Evolutionary conservation across 2,329 filamentous ascomycete species (phyloP), one percentile per base, ranked within the genome.

Genomic region (Penicillium palitans): DNA sequence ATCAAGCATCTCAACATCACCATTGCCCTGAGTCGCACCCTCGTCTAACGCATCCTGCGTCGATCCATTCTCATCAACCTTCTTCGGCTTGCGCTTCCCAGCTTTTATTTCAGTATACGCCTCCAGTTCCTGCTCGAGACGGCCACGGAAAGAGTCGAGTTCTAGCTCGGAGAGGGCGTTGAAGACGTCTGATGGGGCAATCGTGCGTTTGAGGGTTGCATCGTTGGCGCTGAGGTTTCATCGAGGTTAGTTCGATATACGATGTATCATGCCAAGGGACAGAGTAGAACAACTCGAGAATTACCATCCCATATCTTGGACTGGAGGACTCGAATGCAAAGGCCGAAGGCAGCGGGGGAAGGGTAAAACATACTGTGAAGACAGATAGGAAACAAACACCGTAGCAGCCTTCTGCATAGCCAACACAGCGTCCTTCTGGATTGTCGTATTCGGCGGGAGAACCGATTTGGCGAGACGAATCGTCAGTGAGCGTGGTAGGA

Each of bases 381-480:
- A 82, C 48, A 87, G 74, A 70, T 87, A 87, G 60, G 83, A 87
- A 19, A 88, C 82, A 71, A 88, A 88, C 4, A 88, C 86, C 4
- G 86, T 88, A 29, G 86, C 85, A 61, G 84, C 84, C 69, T 87
- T 88, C 51, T 84, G 83, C 61, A 88, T 81, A 8, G 86, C 86
- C 17, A 86, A 74, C 4, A 87, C 74, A 12, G 86, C 86, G 74
- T 88, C 86, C 73, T 87, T 87, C 66, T 87, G 83, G 41, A 88
- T 84, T 48, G 83, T 81, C 17, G 85, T 88, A 70, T 88, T 87
- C 5, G 86, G 79, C 1, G 86, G 85, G 4, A 88, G 77, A 7
- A 86, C 84, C 56, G 84, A 83, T 72, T 87, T 87, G 13, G 84
- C 84, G 21, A 88, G 80, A 27, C 85, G 81, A 55, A 83, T 79